Percentiles rank a stretch among this genome's conserved stretches.
Evolutionary conservation across 345 rosid genomes (phyloP).

Genomic region (Brassica juncea): DNA sequence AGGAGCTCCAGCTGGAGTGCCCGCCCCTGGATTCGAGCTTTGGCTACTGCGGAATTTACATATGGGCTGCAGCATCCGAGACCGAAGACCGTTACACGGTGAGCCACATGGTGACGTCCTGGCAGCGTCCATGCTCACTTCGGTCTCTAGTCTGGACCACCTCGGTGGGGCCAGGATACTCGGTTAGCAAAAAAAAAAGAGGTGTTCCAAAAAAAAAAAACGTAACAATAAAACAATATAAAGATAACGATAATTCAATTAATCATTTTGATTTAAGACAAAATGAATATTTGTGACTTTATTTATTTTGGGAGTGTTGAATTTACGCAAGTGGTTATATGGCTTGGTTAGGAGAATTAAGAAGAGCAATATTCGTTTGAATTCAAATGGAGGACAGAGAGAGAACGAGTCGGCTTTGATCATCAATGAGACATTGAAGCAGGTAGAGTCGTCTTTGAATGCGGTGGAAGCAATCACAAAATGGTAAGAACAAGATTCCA

Average conservation of each 20-base stretch:
- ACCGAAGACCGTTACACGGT: too few relatives aligned
- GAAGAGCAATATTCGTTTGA: constrained; percentile 26
- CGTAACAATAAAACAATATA: neutral
- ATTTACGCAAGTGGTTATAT: neutral
- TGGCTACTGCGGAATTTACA: too few relatives aligned
- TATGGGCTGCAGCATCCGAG: too few relatives aligned
- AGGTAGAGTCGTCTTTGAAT: constrained; percentile 36
- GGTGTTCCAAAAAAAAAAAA: neutral
- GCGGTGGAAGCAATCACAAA: constrained; percentile 37
- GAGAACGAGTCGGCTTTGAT: constrained; percentile 32
- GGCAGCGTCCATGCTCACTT: too few relatives aligned
- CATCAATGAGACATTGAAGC: constrained; percentile 36
- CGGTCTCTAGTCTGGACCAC: too few relatives aligned
- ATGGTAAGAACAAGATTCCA: constrained; percentile 39
- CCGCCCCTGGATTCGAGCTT: too few relatives aligned
- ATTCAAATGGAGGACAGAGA: constrained; percentile 31
- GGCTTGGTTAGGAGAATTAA: constrained; percentile 3
- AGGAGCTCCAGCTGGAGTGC: too few relatives aligned
- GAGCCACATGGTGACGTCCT: too few relatives aligned
- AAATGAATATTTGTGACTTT: neutral
- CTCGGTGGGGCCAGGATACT: too few relatives aligned
- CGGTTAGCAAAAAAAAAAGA: too few relatives aligned
- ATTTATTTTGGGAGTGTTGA: neutral
- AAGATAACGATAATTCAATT: neutral
- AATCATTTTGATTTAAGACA: neutral